Conservation (phyloP, 352 stramenopile genomes). For the Pythium periplocum region DNA sequence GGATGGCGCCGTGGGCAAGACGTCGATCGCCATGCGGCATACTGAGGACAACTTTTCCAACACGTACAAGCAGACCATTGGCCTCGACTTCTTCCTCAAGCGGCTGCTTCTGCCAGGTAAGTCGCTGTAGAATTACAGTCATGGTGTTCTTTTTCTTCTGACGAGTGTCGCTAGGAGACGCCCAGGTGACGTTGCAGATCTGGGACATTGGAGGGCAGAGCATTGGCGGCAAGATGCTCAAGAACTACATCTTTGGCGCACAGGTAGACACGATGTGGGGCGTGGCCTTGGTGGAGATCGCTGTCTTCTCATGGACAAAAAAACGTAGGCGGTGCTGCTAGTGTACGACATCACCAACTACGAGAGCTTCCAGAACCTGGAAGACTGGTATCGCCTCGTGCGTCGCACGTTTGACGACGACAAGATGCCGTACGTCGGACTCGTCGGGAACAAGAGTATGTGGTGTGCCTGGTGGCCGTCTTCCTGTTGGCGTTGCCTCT, state of each 20-base stretch:
- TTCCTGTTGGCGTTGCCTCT: conserved; percentile 1
- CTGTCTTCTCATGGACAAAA: not conserved
- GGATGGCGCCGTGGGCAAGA: conserved; percentile 93
- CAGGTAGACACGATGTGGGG: conserved; percentile 33
- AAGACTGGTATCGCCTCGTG: conserved; percentile 93
- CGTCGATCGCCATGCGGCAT: conserved; percentile 91
- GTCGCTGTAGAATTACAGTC: not conserved
- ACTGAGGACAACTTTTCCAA: conserved; percentile 90
- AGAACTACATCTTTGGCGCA: conserved; percentile 93
- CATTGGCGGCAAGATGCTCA: conserved; percentile 55
- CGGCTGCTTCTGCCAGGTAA: conserved; percentile 83
- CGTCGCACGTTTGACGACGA: conserved; percentile 80
- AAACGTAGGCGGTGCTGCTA: conserved; percentile 75
- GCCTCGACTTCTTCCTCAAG: conserved; percentile 95
- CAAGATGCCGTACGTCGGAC: conserved; percentile 85
- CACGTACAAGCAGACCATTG: conserved; percentile 94
- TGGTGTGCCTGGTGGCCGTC: conserved; percentile 4
- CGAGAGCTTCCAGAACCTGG: conserved; percentile 93
- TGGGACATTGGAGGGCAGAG: conserved; percentile 88
- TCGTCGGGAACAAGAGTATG: conserved; percentile 91
- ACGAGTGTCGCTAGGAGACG: conserved; percentile 45
- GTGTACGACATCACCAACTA: conserved; percentile 96
- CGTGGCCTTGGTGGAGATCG: not conserved
- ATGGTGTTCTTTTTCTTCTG: not conserved
- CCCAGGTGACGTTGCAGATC: conserved; percentile 90